Evolutionary conservation across 2,329 filamentous ascomycete genomes (phyloP).

Genomic region (Penicillium sp.): DNA sequence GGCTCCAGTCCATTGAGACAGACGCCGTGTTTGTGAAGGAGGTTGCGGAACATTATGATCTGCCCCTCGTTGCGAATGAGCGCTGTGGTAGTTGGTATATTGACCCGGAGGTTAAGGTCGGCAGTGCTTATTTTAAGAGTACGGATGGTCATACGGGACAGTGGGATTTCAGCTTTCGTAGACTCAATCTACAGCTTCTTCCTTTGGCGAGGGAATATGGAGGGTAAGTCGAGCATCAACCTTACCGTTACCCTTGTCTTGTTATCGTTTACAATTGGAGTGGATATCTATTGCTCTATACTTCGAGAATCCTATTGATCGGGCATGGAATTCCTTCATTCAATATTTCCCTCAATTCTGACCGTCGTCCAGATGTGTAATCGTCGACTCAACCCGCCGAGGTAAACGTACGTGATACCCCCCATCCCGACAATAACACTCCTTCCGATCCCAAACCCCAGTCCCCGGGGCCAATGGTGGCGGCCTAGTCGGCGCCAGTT

Average conservation of each 20-base stretch:
- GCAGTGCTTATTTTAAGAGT: conserved; percentile 94
- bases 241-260: not conserved
- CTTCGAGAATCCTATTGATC: not conserved
- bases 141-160: conserved; percentile 92
- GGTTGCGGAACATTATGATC: conserved; percentile 56
- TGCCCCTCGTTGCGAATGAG: conserved; percentile 89
- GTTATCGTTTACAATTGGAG: not conserved
- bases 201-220: conserved; percentile 68
- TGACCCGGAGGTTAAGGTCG: conserved; percentile 65
- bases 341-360: not conserved
- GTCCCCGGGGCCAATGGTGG: not conserved
- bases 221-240: conserved; percentile 60
- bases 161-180: conserved; percentile 85
- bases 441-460: not conserved
- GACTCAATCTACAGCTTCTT: conserved; percentile 84
- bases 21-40: conserved; percentile 76
- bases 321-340: not conserved
- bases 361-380: conserved; percentile 58
- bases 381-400: conserved; percentile 90
- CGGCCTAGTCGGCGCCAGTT: conserved; percentile 4
- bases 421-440: no score
- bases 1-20: conserved; percentile 75
- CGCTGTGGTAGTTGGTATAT: conserved; percentile 98
- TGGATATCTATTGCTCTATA: not conserved
- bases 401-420: conserved; percentile 71